Conservation (phyloP, 495 filamentous ascomycete genomes). For the Neurospora sp. region DNA sequence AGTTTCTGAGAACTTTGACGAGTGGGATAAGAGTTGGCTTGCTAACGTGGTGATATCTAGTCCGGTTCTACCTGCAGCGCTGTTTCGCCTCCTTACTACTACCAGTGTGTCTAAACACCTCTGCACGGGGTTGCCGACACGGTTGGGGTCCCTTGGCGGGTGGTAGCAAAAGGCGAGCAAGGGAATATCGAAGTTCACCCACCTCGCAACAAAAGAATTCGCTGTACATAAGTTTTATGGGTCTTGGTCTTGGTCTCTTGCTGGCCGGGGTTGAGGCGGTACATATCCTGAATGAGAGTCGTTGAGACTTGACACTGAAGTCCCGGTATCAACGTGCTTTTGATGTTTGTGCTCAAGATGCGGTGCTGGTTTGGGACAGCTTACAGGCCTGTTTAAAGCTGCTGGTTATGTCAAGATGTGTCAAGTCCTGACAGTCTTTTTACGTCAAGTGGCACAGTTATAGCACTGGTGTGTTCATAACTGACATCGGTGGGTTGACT, state of each 20-base stretch:
- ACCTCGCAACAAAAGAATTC: background rate
- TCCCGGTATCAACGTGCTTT: background rate
- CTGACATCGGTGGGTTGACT: background rate
- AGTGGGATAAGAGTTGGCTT: background rate
- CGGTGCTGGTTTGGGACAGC: background rate
- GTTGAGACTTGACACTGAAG: background rate
- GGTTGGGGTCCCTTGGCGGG: background rate
- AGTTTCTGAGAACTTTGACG: constrained; percentile 2
- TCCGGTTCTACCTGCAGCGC: constrained; percentile 17
- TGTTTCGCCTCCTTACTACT: constrained; percentile 25
- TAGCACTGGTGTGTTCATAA: background rate
- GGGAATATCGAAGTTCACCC: background rate
- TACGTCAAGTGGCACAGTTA: background rate
- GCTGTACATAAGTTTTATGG: background rate
- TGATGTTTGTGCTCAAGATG: background rate
- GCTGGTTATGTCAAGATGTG: no score
- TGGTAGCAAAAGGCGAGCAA: background rate
- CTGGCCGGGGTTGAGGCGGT: background rate
- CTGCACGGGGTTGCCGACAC: background rate
- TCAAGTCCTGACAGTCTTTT: no score
- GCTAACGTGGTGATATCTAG: constrained; percentile 4
- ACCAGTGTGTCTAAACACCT: constrained; percentile 23
- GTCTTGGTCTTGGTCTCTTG: background rate
- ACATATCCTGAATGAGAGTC: background rate
- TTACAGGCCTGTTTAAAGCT: background rate